Evolutionary conservation across 345 rosid species (phyloP), one percentile per base, ranked within the genome.

Genomic region (Sonneratia caseolaris): DNA sequence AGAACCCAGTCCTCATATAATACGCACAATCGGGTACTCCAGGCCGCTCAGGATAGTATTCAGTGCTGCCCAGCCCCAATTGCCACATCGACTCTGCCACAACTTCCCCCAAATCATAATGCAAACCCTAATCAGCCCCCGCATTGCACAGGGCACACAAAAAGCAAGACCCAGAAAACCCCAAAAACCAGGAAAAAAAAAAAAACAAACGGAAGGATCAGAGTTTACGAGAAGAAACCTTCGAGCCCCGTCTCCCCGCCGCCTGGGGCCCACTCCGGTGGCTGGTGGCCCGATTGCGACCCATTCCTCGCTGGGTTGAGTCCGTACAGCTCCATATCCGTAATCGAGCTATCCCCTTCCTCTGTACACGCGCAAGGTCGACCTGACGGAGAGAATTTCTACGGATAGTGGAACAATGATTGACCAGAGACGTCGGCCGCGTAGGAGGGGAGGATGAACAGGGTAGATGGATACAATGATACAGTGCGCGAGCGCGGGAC

Each of bases 1-100:
- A 96, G 70, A 78, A 77, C 75, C 99, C 97, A 6, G 98, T 92
- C 68, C 92, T 88, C 96, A 96, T 86, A 80, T 92, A 96, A 81
- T 86, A 91, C 16, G 88, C 88, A 84, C 99, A 96, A 79, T 92
- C 94, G 53, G 97, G 88, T n/a, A 86, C 84, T 57, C 86, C 85
- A 5, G 85, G 83, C 70, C 97, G 85, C 73, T 89, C 93, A n/a
- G 98, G 99, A 77, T 90, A 96, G 27, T 86, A 67, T 70, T 86
- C 84, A 19, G 77, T 70, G 71, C 86, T 82, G 32, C 74, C 71
- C 73, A 90, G 76, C 62, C 85, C 84, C 81, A 83, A 81, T 73
- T 78, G 85, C 99, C 96, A 87, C 87, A 85, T 89, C 37, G 92
- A 84, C 76, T 91, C 98, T 96, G 81, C 85, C 83, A 49, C 51